Percentiles rank a stretch among this genome's conserved stretches.
Conservation (phyloP, 1,139 yeast genomes). For the Hansenula sp. region DNA sequence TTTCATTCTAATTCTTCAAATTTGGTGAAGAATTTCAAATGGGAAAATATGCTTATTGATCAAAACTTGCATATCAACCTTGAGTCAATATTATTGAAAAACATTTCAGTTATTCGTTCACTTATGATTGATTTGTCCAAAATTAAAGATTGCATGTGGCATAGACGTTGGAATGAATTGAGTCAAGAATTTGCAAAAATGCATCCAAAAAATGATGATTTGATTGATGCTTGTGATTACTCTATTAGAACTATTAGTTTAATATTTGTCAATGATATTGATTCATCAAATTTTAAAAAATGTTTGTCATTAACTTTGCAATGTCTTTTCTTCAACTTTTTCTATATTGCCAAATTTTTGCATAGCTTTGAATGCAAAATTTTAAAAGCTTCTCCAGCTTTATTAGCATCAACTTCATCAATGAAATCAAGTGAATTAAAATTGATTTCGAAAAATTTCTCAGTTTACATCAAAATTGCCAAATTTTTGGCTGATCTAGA, state of each 20-base stretch:
- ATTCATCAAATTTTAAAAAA: conserved; percentile 19
- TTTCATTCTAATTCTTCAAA: conserved; percentile 20
- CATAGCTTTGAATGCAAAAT: conserved; percentile 27
- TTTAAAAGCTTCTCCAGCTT: conserved; percentile 9
- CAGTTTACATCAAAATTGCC: conserved; percentile 19
- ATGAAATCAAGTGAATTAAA: conserved; percentile 13
- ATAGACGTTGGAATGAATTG: conserved; percentile 15
- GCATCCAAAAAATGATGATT: conserved; percentile 18
- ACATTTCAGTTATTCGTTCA: conserved; percentile 20
- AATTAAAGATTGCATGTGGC: conserved; percentile 20
- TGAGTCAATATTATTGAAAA: conserved; percentile 19
- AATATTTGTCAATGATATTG: conserved; percentile 19
- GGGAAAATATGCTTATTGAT: conserved; percentile 23
- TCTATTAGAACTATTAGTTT: conserved; percentile 19
- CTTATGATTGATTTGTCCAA: conserved; percentile 19
- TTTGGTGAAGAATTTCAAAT: conserved; percentile 26
- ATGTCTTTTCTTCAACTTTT: conserved; percentile 30
- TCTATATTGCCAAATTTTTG: conserved; percentile 30
- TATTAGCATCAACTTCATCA: background rate
- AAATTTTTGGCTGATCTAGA: conserved; percentile 23
- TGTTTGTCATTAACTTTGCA: conserved; percentile 26
- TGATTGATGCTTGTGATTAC: conserved; percentile 23
- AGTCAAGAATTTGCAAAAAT: conserved; percentile 14
- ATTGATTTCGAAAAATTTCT: conserved; percentile 16
- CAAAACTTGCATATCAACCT: conserved; percentile 10